phyloP scores from a whole-genome alignment of 2,329 filamentous ascomycete species.

The Talaromyces sp. region DNA sequence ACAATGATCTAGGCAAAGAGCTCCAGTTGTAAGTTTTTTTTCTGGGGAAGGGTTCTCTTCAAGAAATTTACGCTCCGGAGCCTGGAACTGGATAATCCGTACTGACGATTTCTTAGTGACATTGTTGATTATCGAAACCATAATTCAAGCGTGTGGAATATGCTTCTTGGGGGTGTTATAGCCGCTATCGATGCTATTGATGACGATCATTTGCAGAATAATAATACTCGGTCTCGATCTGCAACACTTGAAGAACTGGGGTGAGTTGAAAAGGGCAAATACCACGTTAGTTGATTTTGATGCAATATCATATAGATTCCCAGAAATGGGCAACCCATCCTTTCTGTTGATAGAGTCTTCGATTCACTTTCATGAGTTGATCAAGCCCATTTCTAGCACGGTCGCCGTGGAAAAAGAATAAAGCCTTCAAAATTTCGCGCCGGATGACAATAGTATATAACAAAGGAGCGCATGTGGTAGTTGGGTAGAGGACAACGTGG shows the following conservation, averaged over 20 bases:
- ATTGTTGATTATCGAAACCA: constrained; percentile 1
- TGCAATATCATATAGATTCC: not conserved
- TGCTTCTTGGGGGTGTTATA: constrained; percentile 1
- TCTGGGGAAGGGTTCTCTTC: not conserved
- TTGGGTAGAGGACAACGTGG: not conserved
- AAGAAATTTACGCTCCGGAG: not conserved
- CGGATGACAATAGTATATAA: not conserved
- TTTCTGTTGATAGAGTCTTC: not conserved
- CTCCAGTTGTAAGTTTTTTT: not conserved
- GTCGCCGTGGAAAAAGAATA: not conserved
- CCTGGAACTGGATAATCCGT: not conserved
- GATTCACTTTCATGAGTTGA: not conserved
- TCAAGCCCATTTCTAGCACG: not conserved
- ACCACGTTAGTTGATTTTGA: not conserved
- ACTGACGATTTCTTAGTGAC: not conserved
- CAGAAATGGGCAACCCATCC: not conserved
- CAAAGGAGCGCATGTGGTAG: not conserved
- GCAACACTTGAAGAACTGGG: not conserved
- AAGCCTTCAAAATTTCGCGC: not conserved
- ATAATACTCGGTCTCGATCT: not conserved
- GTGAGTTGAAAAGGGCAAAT: not conserved
- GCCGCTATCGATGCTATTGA: not conserved
- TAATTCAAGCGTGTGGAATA: constrained; percentile 1
- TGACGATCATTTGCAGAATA: not conserved
- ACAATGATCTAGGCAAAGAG: not conserved